Percentiles rank a stretch among this genome's conserved stretches.
Conservation (phyloP, 768 basidiomycete genomes). For the Mycena indigotica region DNA sequence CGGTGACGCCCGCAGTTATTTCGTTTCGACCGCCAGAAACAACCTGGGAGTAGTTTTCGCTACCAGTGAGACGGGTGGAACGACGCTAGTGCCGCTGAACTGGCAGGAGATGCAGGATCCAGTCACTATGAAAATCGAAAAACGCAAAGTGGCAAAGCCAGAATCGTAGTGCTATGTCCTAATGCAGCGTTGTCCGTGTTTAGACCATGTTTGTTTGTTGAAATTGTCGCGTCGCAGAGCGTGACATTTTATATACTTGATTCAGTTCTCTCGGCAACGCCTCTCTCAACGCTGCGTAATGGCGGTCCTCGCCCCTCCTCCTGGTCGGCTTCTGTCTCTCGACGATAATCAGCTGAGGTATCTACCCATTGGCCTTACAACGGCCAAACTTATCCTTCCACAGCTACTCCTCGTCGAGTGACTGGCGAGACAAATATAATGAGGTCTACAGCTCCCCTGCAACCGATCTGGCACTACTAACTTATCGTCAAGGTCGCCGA, state of each 20-base stretch:
- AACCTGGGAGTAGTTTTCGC: slow-evolving; percentile 92
- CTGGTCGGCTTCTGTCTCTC: slow-evolving; percentile 58
- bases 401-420: slow-evolving; percentile 59
- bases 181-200: slow-evolving; percentile 42
- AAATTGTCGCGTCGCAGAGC: too few relatives aligned
- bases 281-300: slow-evolving; percentile 48
- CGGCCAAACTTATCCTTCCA: slow-evolving; percentile 18
- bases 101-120: slow-evolving; percentile 93
- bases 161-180: slow-evolving; percentile 45
- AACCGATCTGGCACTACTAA: background rate
- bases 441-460: slow-evolving; percentile 44
- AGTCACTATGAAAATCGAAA: slow-evolving; percentile 76
- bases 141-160: slow-evolving; percentile 86
- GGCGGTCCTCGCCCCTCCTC: slow-evolving; percentile 65
- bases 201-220: too few relatives aligned
- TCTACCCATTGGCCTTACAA: slow-evolving; percentile 13
- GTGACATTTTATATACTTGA: background rate
- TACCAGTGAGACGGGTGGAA: slow-evolving; percentile 83
- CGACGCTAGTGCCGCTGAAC: slow-evolving; percentile 81
- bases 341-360: slow-evolving; percentile 72
- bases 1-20: slow-evolving; percentile 90
- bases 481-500: slow-evolving; percentile 57
- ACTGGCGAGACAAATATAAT: slow-evolving; percentile 81
- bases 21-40: slow-evolving; percentile 87
- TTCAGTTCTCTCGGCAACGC: too few relatives aligned